phyloP scores from a whole-genome alignment of 2,329 filamentous ascomycete genomes.

The Lasiodiplodia citricola region DNA sequence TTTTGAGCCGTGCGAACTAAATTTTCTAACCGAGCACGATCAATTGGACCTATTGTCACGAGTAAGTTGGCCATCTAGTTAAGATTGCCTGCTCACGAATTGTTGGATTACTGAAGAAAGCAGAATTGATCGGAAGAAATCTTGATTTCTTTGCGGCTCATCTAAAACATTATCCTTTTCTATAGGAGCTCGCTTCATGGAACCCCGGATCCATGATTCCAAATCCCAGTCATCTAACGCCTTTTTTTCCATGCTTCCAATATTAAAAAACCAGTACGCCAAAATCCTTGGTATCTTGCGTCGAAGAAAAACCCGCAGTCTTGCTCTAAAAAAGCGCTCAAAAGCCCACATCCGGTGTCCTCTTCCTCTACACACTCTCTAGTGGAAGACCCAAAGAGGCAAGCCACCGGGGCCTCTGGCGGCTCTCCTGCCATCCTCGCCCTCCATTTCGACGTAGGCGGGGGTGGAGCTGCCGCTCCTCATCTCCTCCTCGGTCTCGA shows the following conservation, averaged over 20 bases:
- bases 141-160: slow-evolving; percentile 7
- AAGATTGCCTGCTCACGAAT: too few relatives aligned
- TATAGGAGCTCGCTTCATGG: background rate
- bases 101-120: background rate
- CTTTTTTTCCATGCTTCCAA: background rate
- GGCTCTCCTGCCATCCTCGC: slow-evolving; percentile 21
- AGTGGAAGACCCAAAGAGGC: slow-evolving; percentile 16
- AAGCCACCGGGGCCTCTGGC: slow-evolving; percentile 8
- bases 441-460: slow-evolving; percentile 26
- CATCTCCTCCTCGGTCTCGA: slow-evolving; percentile 32
- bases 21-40: background rate
- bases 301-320: slow-evolving; percentile 1
- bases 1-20: background rate
- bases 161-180: background rate
- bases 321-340: background rate
- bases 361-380: background rate
- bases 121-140: background rate
- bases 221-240: background rate
- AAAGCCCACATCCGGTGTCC: too few relatives aligned
- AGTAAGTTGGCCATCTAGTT: background rate
- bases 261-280: background rate
- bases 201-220: background rate
- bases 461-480: slow-evolving; percentile 20
- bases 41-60: background rate
- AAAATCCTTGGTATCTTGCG: slow-evolving; percentile 9